Conservation (phyloP, 2,329 filamentous ascomycete genomes). For the Hirsutella rhossiliensis region DNA sequence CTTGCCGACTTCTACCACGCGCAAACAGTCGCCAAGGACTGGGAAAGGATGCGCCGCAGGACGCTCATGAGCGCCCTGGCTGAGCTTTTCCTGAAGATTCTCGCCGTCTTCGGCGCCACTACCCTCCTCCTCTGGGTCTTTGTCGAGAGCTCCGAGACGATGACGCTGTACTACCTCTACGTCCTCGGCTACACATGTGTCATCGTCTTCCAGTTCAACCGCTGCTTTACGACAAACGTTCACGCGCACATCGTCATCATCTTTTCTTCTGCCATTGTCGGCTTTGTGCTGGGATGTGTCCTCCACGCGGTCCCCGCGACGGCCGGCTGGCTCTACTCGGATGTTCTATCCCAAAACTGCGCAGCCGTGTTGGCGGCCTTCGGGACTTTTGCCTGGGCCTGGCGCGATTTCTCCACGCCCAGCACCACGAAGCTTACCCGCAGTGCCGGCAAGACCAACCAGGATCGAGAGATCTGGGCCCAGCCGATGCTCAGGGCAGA, state of each 20-base stretch:
- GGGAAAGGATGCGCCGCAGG: constrained; percentile 6
- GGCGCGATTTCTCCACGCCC: constrained; percentile 11
- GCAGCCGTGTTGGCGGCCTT: constrained; percentile 18
- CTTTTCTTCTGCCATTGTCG: constrained; percentile 16
- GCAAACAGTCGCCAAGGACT: constrained; percentile 7
- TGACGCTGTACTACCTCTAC: constrained; percentile 22
- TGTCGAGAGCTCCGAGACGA: constrained; percentile 16
- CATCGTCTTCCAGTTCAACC: constrained; percentile 26
- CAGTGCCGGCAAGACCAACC: background rate
- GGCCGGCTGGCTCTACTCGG: constrained; percentile 15
- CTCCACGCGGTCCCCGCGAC: constrained; percentile 17
- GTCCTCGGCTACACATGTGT: constrained; percentile 22
- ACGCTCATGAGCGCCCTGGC: constrained; percentile 11
- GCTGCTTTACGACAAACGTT: constrained; percentile 24
- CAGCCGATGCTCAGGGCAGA: constrained; percentile 6
- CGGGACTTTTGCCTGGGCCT: constrained; percentile 18
- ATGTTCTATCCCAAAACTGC: constrained; percentile 18
- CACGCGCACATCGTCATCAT: constrained; percentile 19
- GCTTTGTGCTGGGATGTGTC: constrained; percentile 18
- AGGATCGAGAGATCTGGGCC: constrained; percentile 2
- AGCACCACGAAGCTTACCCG: background rate
- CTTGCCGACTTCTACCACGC: constrained; percentile 16
- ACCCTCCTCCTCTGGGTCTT: constrained; percentile 22
- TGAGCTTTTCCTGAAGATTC: constrained; percentile 15
- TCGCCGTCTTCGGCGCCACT: constrained; percentile 18